Evolutionary conservation across 2,329 filamentous ascomycete genomes (phyloP).

Genomic region (Aspergillus sp.): DNA sequence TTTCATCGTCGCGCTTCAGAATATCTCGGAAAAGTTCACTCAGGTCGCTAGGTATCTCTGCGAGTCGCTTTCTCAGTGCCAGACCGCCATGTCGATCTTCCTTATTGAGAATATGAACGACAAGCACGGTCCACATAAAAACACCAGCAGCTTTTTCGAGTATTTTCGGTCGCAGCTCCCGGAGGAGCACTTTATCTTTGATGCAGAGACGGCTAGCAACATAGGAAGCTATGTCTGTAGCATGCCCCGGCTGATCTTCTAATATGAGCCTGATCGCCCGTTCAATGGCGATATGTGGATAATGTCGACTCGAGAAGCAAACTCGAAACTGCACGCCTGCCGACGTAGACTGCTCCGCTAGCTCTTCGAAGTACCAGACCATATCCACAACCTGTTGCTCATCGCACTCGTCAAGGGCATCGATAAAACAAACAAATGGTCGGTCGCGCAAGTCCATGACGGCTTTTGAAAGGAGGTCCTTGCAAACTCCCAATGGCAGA

Average conservation of each 20-base stretch:
- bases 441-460: constrained; percentile 14
- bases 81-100: constrained; percentile 31
- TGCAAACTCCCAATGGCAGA: constrained; percentile 24
- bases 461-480: constrained; percentile 18
- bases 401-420: constrained; percentile 50
- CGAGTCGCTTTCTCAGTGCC: constrained; percentile 34
- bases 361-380: constrained; percentile 36
- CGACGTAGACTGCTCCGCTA: constrained; percentile 22
- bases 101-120: constrained; percentile 48
- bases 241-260: constrained; percentile 42
- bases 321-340: constrained; percentile 24
- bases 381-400: constrained; percentile 40
- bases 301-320: constrained; percentile 47
- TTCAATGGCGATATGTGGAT: constrained; percentile 41
- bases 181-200: constrained; percentile 22
- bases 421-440: constrained; percentile 39
- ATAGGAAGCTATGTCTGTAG: constrained; percentile 26
- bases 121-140: constrained; percentile 51
- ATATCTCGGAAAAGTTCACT: constrained; percentile 54
- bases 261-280: constrained; percentile 35
- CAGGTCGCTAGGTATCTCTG: constrained; percentile 44
- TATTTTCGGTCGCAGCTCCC: constrained; percentile 32
- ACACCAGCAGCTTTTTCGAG: constrained; percentile 41
- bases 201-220: constrained; percentile 13
- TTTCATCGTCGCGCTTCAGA: constrained; percentile 46